A percentile compares a stretch with the other conserved stretches of the same genome.
Evolutionary conservation across 2,329 filamentous ascomycete genomes (phyloP).

Genomic region (Gnomoniopsis sp.): DNA sequence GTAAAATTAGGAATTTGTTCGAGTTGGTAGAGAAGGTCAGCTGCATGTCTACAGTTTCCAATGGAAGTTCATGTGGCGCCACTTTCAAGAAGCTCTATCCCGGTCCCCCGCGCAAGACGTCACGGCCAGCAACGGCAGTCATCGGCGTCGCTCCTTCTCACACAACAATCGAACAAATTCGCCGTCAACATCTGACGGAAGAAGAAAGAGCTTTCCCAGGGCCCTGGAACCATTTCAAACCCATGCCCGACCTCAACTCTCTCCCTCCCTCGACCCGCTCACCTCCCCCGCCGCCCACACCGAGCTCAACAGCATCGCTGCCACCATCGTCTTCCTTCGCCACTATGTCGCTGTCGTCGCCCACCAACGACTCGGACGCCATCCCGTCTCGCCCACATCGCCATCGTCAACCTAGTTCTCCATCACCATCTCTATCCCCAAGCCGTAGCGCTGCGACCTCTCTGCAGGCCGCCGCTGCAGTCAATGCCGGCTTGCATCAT

Average conservation of each 20-base stretch:
- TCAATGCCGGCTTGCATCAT: slow-evolving; percentile 72
- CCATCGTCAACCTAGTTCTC: slow-evolving; percentile 39
- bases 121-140: too few species aligned
- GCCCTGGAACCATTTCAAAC: background rate
- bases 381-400: slow-evolving; percentile 6
- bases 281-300: background rate
- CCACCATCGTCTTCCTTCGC: slow-evolving; percentile 33
- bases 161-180: background rate
- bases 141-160: too few species aligned
- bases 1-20: too few species aligned
- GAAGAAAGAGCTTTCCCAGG: background rate
- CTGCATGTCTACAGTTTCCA: too few species aligned
- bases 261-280: slow-evolving; percentile 37
- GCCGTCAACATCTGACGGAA: background rate
- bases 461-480: slow-evolving; percentile 70
- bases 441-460: slow-evolving; percentile 62
- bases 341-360: slow-evolving; percentile 30
- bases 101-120: too few species aligned
- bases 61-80: too few species aligned
- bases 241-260: slow-evolving; percentile 54
- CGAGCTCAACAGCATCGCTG: background rate
- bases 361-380: slow-evolving; percentile 22
- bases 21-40: too few species aligned
- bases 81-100: too few species aligned
- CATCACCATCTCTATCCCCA: slow-evolving; percentile 60